Evolutionary conservation across 352 stramenopile species (phyloP), one percentile per base, ranked within the genome.

Genomic region (Globisporangium nunn): DNA sequence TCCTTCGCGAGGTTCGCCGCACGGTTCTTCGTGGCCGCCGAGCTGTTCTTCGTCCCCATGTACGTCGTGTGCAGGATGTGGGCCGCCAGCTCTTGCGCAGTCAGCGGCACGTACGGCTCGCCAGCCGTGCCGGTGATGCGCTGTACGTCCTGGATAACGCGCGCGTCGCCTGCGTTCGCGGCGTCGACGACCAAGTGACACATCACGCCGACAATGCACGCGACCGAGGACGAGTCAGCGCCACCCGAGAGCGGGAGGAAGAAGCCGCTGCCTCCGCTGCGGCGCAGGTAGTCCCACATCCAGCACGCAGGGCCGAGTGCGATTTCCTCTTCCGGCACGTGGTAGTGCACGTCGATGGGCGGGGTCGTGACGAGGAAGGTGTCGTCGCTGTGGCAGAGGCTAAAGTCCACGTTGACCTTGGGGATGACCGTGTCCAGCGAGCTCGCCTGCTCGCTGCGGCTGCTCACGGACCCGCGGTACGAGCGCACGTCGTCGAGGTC

Each of bases 211-310:
- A 99, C 96, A 63, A 99, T 98, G 43, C 89, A 92, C 6, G 95
- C 95, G 4, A 98, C 96, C 18, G 93, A 97, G 4, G 90, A 96
- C 29, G 90, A 98, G 72, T 99, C 97, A 1, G 97, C 96, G 52
- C 97, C 97, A 43, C 97, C 96, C 39, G 88, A 97, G 23, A 99
- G 82, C 18, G 97, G 96, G 51, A 99, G 75, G 54, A 99, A 98
- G 70, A 98, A 99, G 0, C 82, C 82, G 12, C 65, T 74, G 7
- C 80, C 79, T 8, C 67, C 86, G 76, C 68, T 91, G 45, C 96
- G 81, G 52, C 97, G 87, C 50, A 99, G 63, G 71, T 99, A 99
- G 75, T 99, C 97, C 97, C 97, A 99, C 40, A 99, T 71, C 97
- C 97, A 99, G 71, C 96, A 99, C 3, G 97, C 96, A 2, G 96